These are phyloP conservation scores for Aristolochia contorta DNA, from an alignment of 164 flowering plant species.

Conservation along the genomic window DNA sequence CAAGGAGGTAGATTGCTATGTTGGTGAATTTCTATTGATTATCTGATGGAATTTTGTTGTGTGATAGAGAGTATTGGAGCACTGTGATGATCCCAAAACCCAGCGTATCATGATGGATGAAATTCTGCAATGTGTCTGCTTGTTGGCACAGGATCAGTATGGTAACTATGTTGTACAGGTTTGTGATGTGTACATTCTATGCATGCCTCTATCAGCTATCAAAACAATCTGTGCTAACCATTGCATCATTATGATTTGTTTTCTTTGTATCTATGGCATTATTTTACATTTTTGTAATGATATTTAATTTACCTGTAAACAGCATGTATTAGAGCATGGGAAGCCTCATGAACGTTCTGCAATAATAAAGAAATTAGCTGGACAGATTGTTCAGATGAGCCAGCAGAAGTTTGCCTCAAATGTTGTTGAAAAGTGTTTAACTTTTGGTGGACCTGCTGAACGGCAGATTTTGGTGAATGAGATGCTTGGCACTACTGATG, in stretches of 20 bases:
- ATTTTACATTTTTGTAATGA: constrained; percentile 1
- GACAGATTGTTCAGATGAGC: constrained; percentile 91
- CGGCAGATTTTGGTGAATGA: constrained; percentile 80
- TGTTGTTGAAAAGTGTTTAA: constrained; percentile 93
- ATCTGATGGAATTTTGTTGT: neutral
- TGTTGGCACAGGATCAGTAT: constrained; percentile 94
- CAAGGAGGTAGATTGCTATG: too few species aligned
- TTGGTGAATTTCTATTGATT: too few species aligned
- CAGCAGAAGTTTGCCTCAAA: constrained; percentile 99
- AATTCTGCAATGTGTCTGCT: constrained; percentile 62
- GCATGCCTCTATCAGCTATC: too few species aligned
- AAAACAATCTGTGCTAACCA: neutral
- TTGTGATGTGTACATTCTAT: constrained; percentile 13
- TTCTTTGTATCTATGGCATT: neutral
- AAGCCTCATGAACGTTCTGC: constrained; percentile 79
- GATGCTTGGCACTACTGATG: constrained; percentile 97
- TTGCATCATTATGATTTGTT: neutral
- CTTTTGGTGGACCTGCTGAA: constrained; percentile 69
- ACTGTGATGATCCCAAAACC: constrained; percentile 69
- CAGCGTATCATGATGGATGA: constrained; percentile 89
- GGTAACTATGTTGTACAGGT: constrained; percentile 99
- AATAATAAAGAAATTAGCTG: constrained; percentile 79
- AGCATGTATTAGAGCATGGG: constrained; percentile 99
- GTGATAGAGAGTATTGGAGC: constrained; percentile 75
- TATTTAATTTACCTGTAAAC: constrained; percentile 10